These are phyloP conservation scores for Toxoplasma gondii DNA, from an alignment of 169 alveolate genomes.

Conservation along the genomic window DNA sequence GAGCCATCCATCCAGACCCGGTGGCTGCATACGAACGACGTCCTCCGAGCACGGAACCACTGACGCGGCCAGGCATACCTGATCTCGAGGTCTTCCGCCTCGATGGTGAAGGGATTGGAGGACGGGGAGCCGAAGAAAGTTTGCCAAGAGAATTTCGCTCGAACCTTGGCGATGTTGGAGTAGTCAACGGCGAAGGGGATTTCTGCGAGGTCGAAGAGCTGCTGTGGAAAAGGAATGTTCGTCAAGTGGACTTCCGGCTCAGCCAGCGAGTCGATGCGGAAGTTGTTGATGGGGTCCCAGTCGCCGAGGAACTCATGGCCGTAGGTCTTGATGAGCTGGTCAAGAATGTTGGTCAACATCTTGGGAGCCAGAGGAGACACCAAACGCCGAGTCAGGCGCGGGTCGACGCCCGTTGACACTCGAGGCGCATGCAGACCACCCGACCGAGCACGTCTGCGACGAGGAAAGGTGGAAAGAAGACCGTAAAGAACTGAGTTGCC, in stretches of 20 bases:
- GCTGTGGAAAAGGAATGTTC: constrained; percentile 83
- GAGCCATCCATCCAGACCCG: too few relatives aligned
- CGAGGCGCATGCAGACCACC: too few relatives aligned
- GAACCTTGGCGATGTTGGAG: constrained; percentile 80
- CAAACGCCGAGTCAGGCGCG: too few relatives aligned
- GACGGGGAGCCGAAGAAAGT: constrained; percentile 70
- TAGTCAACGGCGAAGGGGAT: constrained; percentile 82
- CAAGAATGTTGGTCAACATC: constrained; percentile 75
- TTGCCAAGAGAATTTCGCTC: constrained; percentile 80
- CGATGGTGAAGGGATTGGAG: constrained; percentile 69
- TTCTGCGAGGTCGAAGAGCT: constrained; percentile 80
- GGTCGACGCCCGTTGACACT: too few relatives aligned
- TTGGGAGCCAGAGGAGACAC: not conserved
- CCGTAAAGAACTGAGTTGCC: too few relatives aligned
- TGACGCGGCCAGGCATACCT: constrained; percentile 6
- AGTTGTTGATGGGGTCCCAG: constrained; percentile 80
- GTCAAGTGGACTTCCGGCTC: constrained; percentile 82
- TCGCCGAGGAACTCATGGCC: constrained; percentile 80
- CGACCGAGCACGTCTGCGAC: too few relatives aligned
- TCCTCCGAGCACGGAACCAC: too few relatives aligned
- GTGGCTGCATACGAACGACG: too few relatives aligned
- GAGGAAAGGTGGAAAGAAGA: too few relatives aligned
- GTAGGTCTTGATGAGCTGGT: constrained; percentile 77
- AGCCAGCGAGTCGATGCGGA: constrained; percentile 77
- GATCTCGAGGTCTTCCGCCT: constrained; percentile 78